Conservation (phyloP, 75 land plant species). For the Pseudotsuga menziesii region DNA sequence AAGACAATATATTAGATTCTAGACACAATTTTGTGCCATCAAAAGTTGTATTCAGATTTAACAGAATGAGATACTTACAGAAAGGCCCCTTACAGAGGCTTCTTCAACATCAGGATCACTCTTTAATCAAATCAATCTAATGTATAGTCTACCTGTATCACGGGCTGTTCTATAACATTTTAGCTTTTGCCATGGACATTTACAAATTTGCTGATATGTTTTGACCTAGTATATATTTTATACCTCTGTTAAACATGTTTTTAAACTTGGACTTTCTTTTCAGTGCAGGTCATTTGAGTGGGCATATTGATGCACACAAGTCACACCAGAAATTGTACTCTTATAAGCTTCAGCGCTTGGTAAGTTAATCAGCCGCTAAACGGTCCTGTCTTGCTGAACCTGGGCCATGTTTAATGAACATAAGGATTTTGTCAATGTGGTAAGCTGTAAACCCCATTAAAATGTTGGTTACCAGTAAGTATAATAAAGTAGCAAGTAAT, state of each 20-base stretch:
- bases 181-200: no score
- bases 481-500: not conserved
- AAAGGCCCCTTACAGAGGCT: not conserved
- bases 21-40: not conserved
- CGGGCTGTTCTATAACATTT: no score
- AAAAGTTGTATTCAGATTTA: not conserved
- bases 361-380: constrained; percentile 10
- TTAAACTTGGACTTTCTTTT: not conserved
- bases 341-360: constrained; percentile 59
- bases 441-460: not conserved
- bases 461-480: not conserved
- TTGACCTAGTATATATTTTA: not conserved
- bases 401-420: no score
- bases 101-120: not conserved
- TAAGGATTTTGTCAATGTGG: not conserved
- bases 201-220: not conserved
- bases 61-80: not conserved
- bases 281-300: constrained; percentile 68
- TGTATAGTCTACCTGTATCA: not conserved
- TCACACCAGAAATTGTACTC: constrained; percentile 51
- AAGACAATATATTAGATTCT: no score
- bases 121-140: not conserved
- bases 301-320: constrained; percentile 38
- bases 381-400: not conserved
- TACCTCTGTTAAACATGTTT: not conserved